phyloP scores from a whole-genome alignment of 305 asterid species.

The Solanum chacoense region DNA sequence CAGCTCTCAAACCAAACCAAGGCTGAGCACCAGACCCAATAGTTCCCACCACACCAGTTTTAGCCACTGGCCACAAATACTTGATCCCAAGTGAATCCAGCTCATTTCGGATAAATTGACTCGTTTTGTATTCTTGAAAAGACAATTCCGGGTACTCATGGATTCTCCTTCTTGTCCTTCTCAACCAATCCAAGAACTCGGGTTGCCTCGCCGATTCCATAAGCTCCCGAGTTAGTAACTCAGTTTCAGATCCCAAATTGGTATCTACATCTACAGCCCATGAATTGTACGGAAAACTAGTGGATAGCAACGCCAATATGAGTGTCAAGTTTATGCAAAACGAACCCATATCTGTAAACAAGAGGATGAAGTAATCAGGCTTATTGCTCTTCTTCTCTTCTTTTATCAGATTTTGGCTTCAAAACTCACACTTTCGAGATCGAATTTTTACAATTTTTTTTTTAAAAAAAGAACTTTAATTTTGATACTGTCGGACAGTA shows the following conservation, averaged over 20 bases:
- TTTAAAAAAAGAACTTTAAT: background rate
- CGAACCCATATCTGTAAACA: background rate
- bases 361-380: background rate
- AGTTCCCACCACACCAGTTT: constrained; percentile 64
- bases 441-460: too few relatives aligned
- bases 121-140: constrained; percentile 63
- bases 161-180: constrained; percentile 47
- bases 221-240: constrained; percentile 23
- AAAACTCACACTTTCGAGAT: background rate
- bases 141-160: constrained; percentile 75
- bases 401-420: background rate
- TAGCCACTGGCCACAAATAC: constrained; percentile 75
- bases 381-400: background rate
- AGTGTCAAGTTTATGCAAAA: background rate
- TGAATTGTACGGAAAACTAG: background rate
- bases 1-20: constrained; percentile 71
- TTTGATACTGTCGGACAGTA: background rate
- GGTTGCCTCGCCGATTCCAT: constrained; percentile 49
- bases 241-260: background rate
- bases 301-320: background rate
- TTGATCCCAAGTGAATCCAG: constrained; percentile 57
- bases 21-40: constrained; percentile 71
- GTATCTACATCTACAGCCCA: background rate
- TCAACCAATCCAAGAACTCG: constrained; percentile 57
- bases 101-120: constrained; percentile 67